Percentiles rank a stretch among this genome's conserved stretches.
Evolutionary conservation across 169 alveolate genomes (phyloP).

Genomic region (Eimeria necatrix): DNA sequence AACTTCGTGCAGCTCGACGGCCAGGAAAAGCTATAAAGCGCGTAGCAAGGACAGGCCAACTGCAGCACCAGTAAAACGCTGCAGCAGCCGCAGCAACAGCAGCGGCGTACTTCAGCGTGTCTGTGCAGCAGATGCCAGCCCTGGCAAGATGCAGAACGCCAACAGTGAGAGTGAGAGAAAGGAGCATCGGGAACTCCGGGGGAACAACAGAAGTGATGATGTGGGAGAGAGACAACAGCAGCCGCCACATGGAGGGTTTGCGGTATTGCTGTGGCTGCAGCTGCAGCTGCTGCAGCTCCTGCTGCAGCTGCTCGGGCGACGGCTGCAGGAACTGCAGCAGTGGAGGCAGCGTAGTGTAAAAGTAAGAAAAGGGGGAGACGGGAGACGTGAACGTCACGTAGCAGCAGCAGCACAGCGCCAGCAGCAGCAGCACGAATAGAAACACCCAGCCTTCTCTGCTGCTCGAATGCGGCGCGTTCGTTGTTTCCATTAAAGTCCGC

Average conservation of each 20-base stretch:
- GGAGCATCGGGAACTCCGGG: conserved; percentile 99
- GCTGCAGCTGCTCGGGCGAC: conserved; percentile 28
- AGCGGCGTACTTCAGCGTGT: conserved; percentile 91
- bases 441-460: conserved; percentile 96
- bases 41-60: not conserved
- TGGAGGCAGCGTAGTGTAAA: not conserved
- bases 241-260: conserved; percentile 87
- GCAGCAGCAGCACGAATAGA: conserved; percentile 93
- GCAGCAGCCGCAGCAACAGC: conserved; percentile 88
- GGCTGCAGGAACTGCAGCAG: conserved; percentile 85
- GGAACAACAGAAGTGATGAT: conserved; percentile 99
- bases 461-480: conserved; percentile 80
- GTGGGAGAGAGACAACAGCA: conserved; percentile 96
- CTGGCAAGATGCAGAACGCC: conserved; percentile 94
- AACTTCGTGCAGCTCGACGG: not conserved
- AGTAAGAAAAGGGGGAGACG: not conserved
- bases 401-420: conserved; percentile 96
- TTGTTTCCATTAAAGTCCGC: conserved; percentile 95
- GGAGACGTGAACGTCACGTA: conserved; percentile 90
- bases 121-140: conserved; percentile 97
- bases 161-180: conserved; percentile 98
- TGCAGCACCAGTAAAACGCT: conserved; percentile 86
- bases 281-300: conserved; percentile 55
- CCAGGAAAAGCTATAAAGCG: not conserved
- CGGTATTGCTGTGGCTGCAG: not conserved